Conservation (phyloP, 225 moss, liverwort and hornwort species). For the Climacium dendroides region DNA sequence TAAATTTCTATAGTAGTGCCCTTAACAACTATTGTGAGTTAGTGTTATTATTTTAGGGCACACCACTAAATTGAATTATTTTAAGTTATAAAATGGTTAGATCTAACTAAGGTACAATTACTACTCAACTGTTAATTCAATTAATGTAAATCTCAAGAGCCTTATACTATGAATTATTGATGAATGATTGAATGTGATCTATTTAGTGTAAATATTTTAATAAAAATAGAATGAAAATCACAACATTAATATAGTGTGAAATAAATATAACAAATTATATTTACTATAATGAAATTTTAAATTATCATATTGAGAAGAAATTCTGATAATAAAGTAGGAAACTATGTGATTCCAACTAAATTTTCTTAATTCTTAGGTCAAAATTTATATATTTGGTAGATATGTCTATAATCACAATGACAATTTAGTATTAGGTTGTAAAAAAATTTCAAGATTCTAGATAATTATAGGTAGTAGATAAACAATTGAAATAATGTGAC, state of each 20-base stretch:
- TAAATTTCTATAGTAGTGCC: too few species aligned
- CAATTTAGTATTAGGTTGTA: too few species aligned
- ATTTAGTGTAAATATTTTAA: neutral
- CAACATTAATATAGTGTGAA: neutral
- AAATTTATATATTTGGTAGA: too few species aligned
- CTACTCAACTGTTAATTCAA: neutral
- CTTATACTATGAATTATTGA: neutral
- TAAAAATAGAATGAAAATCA: neutral
- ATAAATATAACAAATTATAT: neutral
- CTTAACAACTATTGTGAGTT: too few species aligned
- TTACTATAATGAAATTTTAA: neutral
- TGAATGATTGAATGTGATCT: neutral
- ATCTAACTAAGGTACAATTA: neutral
- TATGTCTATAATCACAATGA: too few species aligned
- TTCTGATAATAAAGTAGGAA: too few species aligned
- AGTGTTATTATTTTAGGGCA: neutral
- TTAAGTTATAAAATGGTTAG: neutral
- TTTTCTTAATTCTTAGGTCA: too few species aligned
- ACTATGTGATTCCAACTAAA: too few species aligned
- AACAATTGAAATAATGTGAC: too few species aligned
- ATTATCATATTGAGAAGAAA: neutral
- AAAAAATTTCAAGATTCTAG: too few species aligned
- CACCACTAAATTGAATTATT: neutral
- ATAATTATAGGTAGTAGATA: too few species aligned
- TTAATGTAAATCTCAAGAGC: neutral